Conservation (phyloP, 208 protist species). For the Tetramitus jugosus region DNA sequence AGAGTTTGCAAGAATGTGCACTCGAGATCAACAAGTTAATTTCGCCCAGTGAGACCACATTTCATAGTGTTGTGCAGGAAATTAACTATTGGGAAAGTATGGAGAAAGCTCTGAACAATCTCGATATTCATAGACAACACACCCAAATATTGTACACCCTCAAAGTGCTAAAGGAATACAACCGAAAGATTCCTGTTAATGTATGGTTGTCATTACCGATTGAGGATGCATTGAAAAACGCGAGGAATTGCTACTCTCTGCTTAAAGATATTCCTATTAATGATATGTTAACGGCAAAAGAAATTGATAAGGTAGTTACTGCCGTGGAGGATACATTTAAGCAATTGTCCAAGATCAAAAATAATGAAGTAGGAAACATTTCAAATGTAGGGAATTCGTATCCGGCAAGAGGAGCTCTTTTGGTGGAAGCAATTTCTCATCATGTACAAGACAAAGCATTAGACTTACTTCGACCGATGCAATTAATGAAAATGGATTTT, state of each 20-base stretch:
- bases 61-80: slow-evolving; percentile 1
- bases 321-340: slow-evolving; percentile 48
- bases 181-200: background rate
- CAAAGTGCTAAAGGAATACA: background rate
- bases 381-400: background rate
- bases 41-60: background rate
- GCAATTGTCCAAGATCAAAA: slow-evolving; percentile 32
- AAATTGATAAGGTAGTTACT: slow-evolving; percentile 40
- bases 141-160: background rate
- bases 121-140: background rate
- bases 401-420: background rate
- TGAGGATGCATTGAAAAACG: background rate
- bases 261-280: slow-evolving; percentile 65
- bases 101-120: slow-evolving; percentile 6
- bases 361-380: background rate
- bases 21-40: background rate
- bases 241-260: slow-evolving; percentile 34
- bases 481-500: slow-evolving; percentile 47
- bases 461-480: slow-evolving; percentile 36
- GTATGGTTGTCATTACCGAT: background rate
- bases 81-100: slow-evolving; percentile 20
- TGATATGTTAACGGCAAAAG: slow-evolving; percentile 44
- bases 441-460: slow-evolving; percentile 42
- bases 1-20: background rate
- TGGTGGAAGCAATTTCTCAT: slow-evolving; percentile 45